Percentiles rank a stretch among this genome's conserved stretches.
Evolutionary conservation across 192 early-diverging fungal genomes (phyloP).

Genomic region (Podila epicladia): DNA sequence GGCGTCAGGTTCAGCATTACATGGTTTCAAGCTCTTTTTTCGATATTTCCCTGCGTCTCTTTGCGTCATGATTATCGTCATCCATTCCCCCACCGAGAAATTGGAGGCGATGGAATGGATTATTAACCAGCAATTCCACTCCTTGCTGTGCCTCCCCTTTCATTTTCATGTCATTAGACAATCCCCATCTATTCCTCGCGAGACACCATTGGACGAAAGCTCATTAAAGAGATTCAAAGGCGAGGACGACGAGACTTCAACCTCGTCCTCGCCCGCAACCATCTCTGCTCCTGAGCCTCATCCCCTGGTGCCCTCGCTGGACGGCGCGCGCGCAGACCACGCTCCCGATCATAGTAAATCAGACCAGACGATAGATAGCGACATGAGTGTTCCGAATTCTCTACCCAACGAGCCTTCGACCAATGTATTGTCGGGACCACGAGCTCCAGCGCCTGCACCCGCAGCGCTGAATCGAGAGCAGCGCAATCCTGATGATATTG

Average conservation of each 20-base stretch:
- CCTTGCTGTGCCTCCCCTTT: neutral
- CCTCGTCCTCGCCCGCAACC: conserved; percentile 12
- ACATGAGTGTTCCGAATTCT: conserved; percentile 38
- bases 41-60: too few relatives aligned
- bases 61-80: too few relatives aligned
- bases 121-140: neutral
- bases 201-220: conserved; percentile 21
- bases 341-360: conserved; percentile 25
- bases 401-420: conserved; percentile 28
- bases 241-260: conserved; percentile 41
- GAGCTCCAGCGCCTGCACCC: conserved; percentile 31
- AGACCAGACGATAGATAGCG: conserved; percentile 49
- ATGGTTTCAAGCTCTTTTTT: too few relatives aligned
- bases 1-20: neutral
- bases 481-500: conserved; percentile 41
- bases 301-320: conserved; percentile 46
- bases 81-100: neutral
- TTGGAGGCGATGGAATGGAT: neutral
- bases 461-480: conserved; percentile 27
- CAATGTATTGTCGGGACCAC: conserved; percentile 40
- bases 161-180: neutral
- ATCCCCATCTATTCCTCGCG: conserved; percentile 3
- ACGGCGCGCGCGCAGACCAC: conserved; percentile 26
- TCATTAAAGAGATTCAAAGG: conserved; percentile 43
- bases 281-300: conserved; percentile 23